Evolutionary conservation across 768 basidiomycete genomes (phyloP), one percentile per base, ranked within the genome.

Genomic region (Pulveroboletus sp.): DNA sequence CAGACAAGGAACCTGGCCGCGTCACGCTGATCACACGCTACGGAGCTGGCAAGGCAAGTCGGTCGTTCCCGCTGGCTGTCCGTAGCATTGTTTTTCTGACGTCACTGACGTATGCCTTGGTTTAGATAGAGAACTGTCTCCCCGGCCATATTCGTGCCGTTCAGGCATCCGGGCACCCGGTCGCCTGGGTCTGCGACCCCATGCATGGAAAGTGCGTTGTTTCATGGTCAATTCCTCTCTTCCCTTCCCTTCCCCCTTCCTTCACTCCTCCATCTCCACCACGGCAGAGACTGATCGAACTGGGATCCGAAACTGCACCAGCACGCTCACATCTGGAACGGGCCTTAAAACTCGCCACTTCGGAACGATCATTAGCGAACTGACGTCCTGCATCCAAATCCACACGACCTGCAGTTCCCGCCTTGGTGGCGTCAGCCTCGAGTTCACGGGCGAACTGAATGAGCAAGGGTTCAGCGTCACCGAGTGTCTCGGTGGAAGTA

Each of bases 181-280:
- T 96, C 3, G 81, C 85, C 8, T 98, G 94, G 93, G 79, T 94
- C 43, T 94, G 90, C 62, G 96, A 98, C 69, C 93, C 94, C 3
- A 98, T 98, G 95, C 95, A 98, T 59, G 95, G 94, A 73, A 96
- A 97, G 92, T 93, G 62, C 59, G 89, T 77, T 39, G 21, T 31
- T 52, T 41, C 46, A 28, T 43, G 30, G 6, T 10, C 14, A 14
- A 6, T 10, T 8, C 17, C 32, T 32, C 32, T 6, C 9, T 5
- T 47, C 14, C 37, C 44, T 28, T 41, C 44, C 36, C 21, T 21
- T 21, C 21, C 21, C 4, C 4, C 21, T 4, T 21, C 4, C 21
- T 21, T 21, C 21, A 2, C 4, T 21, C 21, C 4, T 21, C 21
- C 21, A 21, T 21, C 21, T 32, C 46, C 13, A 31, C 6, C 30